Base-by-base conservation (phyloP, 805 yeast species). In the Lipomyces starkeyi region DNA sequence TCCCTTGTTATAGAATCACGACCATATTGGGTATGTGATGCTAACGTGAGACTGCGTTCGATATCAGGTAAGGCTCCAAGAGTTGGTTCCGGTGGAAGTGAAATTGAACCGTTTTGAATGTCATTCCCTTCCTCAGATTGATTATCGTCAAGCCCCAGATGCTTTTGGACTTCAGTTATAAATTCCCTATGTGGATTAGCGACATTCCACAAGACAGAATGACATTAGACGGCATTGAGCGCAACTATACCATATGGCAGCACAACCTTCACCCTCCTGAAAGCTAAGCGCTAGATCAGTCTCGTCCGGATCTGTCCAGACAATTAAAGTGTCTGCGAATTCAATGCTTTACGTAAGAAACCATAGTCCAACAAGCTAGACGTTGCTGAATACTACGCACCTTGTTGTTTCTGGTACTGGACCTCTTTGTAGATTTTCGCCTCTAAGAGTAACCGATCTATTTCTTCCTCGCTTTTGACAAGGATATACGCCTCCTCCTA, bases 201-300 rank as follows among this genome's bases (percentile, higher is more conserved):
- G 32, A 93, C 83, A 35, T 20, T 27, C 61, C 20, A 59, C 4
- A 11, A 6, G 59, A 59, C 20, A 7, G 22, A 43, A 43, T 43
- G 22, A 43, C 22, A n/a, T 17, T 17, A 7, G 6, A 14, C 20
- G 22, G 8, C 49, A 43, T 14, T 17, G 35, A 61, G 29, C n/a
- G 47, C 47, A 14, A 61, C 32, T 14, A 9, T 55, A 59, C 74
- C 97, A 92, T 57, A 93, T 75, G 6, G 87, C 85, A 13, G 91
- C 85, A 78, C 99, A 94, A 0, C 98, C 98, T 58, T 89, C 90
- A 47, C 91, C 87, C 74, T 93, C 98, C 78, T 94, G 97, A 78
- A 94, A 94, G 58, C 96, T 90, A 29, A 94, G 82, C 1, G 98
- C 98, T 71, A 91, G 86, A 60, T 74, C 76, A 2, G 67, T 63